phyloP scores from a whole-genome alignment of 78 protist species.

The Trichosphaerium sp. region DNA sequence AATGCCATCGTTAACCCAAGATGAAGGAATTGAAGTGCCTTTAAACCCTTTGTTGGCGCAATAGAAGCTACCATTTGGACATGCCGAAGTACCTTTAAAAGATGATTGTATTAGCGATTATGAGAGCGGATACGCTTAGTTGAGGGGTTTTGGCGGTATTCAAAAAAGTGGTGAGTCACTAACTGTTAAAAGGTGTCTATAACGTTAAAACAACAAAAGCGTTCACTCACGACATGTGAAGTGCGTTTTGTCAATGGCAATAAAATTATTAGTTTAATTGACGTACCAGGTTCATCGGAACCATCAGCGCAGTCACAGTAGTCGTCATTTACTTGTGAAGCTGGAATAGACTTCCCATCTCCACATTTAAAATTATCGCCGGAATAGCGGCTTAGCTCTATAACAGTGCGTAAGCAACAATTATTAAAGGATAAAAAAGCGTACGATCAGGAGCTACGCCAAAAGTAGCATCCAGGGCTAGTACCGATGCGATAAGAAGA shows the following conservation, averaged over 20 bases:
- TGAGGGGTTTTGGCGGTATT: too few relatives aligned
- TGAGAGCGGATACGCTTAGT: neutral
- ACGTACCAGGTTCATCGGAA: slow-evolving; percentile 72
- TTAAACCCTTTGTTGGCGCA: slow-evolving; percentile 46
- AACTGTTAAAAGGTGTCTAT: neutral
- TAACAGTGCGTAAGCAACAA: too few relatives aligned
- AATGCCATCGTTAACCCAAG: slow-evolving; percentile 62
- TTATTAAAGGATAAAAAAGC: too few relatives aligned
- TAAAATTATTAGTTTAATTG: slow-evolving; percentile 4
- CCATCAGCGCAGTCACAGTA: slow-evolving; percentile 83
- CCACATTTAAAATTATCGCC: too few relatives aligned
- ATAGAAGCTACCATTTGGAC: slow-evolving; percentile 34
- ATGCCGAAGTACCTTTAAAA: slow-evolving; percentile 23
- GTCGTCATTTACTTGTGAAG: slow-evolving; percentile 81
- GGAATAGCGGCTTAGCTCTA: too few relatives aligned
- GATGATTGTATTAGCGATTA: neutral
- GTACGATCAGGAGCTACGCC: too few relatives aligned
- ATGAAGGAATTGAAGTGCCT: slow-evolving; percentile 22
- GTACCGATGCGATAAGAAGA: too few relatives aligned
- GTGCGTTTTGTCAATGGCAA: neutral
- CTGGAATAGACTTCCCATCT: too few relatives aligned
- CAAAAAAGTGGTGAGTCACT: neutral
- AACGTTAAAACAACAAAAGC: neutral
- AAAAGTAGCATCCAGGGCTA: too few relatives aligned
- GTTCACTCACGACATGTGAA: neutral